Base-by-base conservation (phyloP, 2,329 filamentous ascomycete species). In the Phialemonium atrogriseum region DNA sequence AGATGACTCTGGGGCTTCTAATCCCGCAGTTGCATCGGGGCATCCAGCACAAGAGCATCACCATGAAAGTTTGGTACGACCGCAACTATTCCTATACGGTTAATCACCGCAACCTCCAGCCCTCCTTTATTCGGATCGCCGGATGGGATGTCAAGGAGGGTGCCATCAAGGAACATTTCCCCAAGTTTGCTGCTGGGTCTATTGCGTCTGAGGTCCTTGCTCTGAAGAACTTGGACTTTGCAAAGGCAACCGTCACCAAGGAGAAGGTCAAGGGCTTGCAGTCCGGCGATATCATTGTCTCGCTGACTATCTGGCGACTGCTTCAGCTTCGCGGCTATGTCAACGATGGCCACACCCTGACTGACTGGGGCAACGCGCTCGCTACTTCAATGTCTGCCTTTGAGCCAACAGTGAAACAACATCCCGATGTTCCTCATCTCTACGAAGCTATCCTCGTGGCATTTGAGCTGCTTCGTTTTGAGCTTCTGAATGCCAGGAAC, bases 241-340 rank as follows among this genome's bases (percentile, higher is more conserved):
- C 74, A 3, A 65, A 77, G 34, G 76, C 75, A 44, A 85, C 84
- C 0, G 67, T 84, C 31, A 64, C 73, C 15, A 72, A 68, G 34
- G 75, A 70, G 42, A 68, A 64, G 46, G 51, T 58, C 10, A 74
- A 69, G 37, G 73, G 80, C n/a, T 73, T 80, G 40, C 70, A 81
- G 29, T 67, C 66, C 14, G 52, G 58, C 11, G 83, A 91, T 47
- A 71, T 89, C 33, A 62, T 86, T 33, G 58, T 68, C 7, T 74
- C 74, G 12, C 84, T 94, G 46, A 75, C 80, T 6, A 70, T 89
- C 36, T 95, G 86, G 82, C 77, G 87, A 34, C 91, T 95, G 57
- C 68, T 98, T 14, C 85, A 94, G 50, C 68, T 96, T 29, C 77
- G 88, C 37, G 87, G 81, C 15, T 98, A 95, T 48, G 69, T 94